Conservation (phyloP, 352 stramenopile genomes). For the Globisporangium acanthophoron region DNA sequence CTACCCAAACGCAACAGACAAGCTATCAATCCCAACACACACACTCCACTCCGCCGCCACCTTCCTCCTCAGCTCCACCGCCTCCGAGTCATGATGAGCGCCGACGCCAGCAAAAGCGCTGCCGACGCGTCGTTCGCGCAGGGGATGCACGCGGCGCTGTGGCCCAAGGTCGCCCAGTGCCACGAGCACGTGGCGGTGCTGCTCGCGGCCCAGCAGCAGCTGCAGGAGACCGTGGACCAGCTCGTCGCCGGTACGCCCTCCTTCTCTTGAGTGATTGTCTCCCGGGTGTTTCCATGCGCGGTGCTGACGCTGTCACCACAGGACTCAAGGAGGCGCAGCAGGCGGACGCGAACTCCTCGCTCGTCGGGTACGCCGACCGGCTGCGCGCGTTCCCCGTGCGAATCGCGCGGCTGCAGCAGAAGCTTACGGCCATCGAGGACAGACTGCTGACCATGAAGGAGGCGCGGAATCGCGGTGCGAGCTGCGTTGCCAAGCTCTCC, state of each 20-base stretch:
- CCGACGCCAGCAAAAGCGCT: background rate
- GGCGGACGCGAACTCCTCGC: slow-evolving; percentile 32
- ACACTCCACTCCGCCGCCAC: no score
- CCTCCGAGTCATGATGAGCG: no score
- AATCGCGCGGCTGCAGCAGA: slow-evolving; percentile 62
- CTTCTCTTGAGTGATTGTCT: background rate
- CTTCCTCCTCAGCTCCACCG: no score
- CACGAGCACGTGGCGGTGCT: slow-evolving; percentile 72
- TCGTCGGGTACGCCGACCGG: slow-evolving; percentile 70
- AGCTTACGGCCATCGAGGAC: slow-evolving; percentile 62
- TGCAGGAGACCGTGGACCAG: slow-evolving; percentile 60
- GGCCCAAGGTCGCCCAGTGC: slow-evolving; percentile 80
- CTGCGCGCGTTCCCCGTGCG: slow-evolving; percentile 58
- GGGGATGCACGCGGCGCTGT: slow-evolving; percentile 77
- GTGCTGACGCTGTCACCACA: slow-evolving; percentile 6
- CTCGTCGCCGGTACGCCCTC: slow-evolving; percentile 40
- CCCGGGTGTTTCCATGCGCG: no score
- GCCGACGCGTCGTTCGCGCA: slow-evolving; percentile 38
- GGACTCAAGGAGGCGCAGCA: slow-evolving; percentile 60
- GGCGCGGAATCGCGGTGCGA: slow-evolving; percentile 25
- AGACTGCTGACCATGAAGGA: slow-evolving; percentile 62
- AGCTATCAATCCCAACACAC: no score
- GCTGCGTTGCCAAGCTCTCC: slow-evolving; percentile 24
- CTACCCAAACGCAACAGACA: no score
- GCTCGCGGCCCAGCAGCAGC: slow-evolving; percentile 59